Percentiles rank a stretch among this genome's conserved stretches.
Conservation (phyloP, 768 basidiomycete species). For the Leccinum uliginosum region DNA sequence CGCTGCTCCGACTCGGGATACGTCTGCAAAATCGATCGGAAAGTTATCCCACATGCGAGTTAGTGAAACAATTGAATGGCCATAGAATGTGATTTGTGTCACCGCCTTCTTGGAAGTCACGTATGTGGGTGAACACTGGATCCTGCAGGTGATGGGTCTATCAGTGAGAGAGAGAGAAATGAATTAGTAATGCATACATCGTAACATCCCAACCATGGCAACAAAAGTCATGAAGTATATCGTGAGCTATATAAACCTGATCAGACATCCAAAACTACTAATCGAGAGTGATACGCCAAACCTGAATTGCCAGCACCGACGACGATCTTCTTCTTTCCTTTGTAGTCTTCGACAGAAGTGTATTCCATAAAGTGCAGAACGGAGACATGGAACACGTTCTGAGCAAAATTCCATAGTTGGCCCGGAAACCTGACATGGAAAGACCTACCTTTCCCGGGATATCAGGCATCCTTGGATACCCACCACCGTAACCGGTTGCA, state of each 20-base stretch:
- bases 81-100: too few species aligned
- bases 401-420: neutral
- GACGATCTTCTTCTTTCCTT: slow-evolving; percentile 61
- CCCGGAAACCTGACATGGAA: neutral
- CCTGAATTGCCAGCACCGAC: slow-evolving; percentile 63
- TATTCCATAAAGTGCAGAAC: slow-evolving; percentile 51
- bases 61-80: neutral
- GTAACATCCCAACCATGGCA: slow-evolving; percentile 28
- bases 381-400: slow-evolving; percentile 50
- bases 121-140: slow-evolving; percentile 29
- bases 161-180: slow-evolving; percentile 29
- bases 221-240: slow-evolving; percentile 35
- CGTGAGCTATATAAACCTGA: slow-evolving; percentile 27
- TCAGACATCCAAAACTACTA: neutral
- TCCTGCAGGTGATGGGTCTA: slow-evolving; percentile 5
- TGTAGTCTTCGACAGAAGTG: slow-evolving; percentile 40
- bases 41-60: slow-evolving; percentile 1
- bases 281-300: slow-evolving; percentile 14
- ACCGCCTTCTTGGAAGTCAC: slow-evolving; percentile 17
- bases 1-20: slow-evolving; percentile 16
- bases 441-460: slow-evolving; percentile 38
- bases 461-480: slow-evolving; percentile 42
- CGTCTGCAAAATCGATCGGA: slow-evolving; percentile 25
- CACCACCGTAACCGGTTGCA: slow-evolving; percentile 52
- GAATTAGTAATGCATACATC: slow-evolving; percentile 12